phyloP scores from a whole-genome alignment of 2,329 filamentous ascomycete species.

The Ascochyta rabiei region DNA sequence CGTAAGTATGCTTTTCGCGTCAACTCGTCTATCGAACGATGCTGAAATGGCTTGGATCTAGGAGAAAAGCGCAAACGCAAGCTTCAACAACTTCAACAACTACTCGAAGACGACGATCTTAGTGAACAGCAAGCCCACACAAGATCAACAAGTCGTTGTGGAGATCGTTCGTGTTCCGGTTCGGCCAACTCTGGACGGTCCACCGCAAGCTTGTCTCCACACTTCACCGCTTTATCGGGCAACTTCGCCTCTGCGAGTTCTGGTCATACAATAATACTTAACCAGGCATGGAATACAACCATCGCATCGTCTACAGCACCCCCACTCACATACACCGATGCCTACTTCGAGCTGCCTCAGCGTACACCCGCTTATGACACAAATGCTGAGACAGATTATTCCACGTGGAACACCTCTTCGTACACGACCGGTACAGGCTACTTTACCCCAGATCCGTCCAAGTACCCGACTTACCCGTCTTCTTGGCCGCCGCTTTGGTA shows the following conservation, averaged over 20 bases:
- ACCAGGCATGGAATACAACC: not conserved
- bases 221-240: not conserved
- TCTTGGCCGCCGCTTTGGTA: not conserved
- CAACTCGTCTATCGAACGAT: not conserved
- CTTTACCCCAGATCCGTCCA: not conserved
- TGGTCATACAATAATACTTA: not conserved
- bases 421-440: not conserved
- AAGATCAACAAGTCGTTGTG: constrained; percentile 20
- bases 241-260: not conserved
- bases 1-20: constrained; percentile 24
- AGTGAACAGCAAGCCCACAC: constrained; percentile 22
- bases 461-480: not conserved
- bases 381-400: not conserved
- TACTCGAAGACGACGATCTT: constrained; percentile 34
- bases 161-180: constrained; percentile 22
- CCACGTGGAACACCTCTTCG: not conserved
- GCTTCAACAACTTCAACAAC: constrained; percentile 44
- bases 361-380: not conserved
- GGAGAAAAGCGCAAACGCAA: constrained; percentile 48
- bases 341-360: not conserved
- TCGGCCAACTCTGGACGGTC: constrained; percentile 24
- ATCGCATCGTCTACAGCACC: not conserved
- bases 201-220: constrained; percentile 6
- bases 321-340: not conserved
- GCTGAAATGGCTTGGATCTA: constrained; percentile 9